phyloP scores from a whole-genome alignment of 495 filamentous ascomycete species.

The Darksidea phi region DNA sequence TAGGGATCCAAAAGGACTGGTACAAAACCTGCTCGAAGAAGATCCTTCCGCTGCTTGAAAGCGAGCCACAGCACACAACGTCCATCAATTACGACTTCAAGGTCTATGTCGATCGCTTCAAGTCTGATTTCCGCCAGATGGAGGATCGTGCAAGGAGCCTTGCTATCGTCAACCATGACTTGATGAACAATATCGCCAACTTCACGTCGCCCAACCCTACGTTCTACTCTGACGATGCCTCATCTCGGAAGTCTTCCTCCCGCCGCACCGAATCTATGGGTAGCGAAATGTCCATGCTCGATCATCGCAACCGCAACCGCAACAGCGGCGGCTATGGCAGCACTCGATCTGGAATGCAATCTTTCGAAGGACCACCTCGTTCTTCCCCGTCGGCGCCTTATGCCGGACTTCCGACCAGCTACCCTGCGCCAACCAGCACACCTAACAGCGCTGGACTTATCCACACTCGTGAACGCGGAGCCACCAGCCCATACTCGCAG shows the following conservation, averaged over 20 bases:
- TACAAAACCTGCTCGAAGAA: conserved; percentile 75
- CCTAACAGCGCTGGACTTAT: neutral
- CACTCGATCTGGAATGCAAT: conserved; percentile 2
- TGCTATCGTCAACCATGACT: conserved; percentile 58
- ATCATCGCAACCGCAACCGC: conserved; percentile 13
- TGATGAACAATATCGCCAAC: conserved; percentile 55
- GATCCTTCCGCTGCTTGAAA: conserved; percentile 69
- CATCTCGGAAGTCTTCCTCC: conserved; percentile 39
- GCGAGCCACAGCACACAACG: conserved; percentile 58
- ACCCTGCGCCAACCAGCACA: neutral
- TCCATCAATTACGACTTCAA: conserved; percentile 60
- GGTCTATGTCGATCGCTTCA: conserved; percentile 51
- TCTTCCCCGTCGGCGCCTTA: neutral
- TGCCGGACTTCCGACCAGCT: neutral
- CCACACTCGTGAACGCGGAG: neutral
- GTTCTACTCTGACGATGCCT: conserved; percentile 38
- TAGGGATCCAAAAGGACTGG: conserved; percentile 79
- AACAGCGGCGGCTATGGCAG: conserved; percentile 22
- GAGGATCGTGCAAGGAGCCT: conserved; percentile 55
- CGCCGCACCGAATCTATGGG: conserved; percentile 42
- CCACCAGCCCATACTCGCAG: neutral
- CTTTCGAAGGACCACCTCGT: conserved; percentile 15
- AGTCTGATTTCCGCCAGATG: conserved; percentile 64
- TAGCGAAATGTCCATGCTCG: conserved; percentile 36
- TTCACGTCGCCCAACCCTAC: conserved; percentile 56